Evolutionary conservation across 2,329 filamentous ascomycete genomes (phyloP).

Genomic region (Fusarium sambucinum): DNA sequence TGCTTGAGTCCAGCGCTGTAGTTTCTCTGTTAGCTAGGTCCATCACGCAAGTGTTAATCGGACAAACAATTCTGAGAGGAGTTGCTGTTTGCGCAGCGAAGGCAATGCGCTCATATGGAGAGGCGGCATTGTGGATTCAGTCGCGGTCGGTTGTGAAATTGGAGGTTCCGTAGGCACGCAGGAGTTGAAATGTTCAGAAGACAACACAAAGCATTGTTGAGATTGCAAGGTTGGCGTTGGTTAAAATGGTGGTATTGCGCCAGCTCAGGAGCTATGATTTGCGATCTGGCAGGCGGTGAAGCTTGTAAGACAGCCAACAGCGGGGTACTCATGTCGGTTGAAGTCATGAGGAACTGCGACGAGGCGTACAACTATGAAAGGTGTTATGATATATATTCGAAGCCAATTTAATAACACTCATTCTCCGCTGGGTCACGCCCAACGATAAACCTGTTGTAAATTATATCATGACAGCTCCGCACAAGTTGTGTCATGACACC

Average conservation of each 20-base stretch:
- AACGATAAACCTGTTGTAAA: background rate
- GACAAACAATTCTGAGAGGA: slow-evolving; percentile 84
- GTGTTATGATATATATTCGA: background rate
- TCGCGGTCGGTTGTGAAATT: background rate
- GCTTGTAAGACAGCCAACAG: background rate
- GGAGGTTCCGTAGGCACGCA: background rate
- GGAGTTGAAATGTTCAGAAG: background rate
- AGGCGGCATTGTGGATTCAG: slow-evolving; percentile 55
- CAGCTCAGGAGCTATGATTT: background rate
- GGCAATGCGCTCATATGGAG: slow-evolving; percentile 62
- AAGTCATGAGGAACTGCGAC: background rate
- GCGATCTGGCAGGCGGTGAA: slow-evolving; percentile 27
- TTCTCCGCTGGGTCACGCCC: background rate
- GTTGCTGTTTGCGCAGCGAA: slow-evolving; percentile 77
- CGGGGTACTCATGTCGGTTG: background rate
- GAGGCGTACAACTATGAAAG: background rate
- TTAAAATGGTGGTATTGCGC: background rate
- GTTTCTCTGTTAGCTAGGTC: slow-evolving; percentile 43
- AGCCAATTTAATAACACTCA: no score
- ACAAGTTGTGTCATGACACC: slow-evolving; percentile 16
- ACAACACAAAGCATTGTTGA: accelerated
- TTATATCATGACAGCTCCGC: slow-evolving; percentile 15
- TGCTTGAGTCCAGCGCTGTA: slow-evolving; percentile 81
- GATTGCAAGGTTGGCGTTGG: background rate
- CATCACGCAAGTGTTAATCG: slow-evolving; percentile 1